phyloP scores from a whole-genome alignment of 345 rosid genomes.

The Ailanthus altissimus region DNA sequence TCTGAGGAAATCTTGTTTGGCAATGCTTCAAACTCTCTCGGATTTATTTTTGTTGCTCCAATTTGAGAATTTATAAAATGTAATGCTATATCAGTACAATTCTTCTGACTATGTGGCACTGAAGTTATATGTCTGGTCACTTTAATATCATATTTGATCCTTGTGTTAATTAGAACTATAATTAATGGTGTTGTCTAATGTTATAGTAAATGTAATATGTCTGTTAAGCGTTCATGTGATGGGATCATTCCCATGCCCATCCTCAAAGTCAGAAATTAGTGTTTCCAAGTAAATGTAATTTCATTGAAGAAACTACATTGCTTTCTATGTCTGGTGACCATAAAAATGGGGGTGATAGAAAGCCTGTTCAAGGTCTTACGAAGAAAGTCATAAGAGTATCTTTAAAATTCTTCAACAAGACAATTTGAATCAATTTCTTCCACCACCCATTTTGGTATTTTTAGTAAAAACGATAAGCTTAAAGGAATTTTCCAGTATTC shows the following conservation, averaged over 20 bases:
- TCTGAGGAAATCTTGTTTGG: not conserved
- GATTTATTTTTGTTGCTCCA: not conserved
- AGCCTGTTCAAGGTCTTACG: not conserved
- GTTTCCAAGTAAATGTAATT: not conserved
- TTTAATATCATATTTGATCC: not conserved
- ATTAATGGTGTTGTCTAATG: not conserved
- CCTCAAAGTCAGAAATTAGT: not conserved
- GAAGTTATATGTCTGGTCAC: not conserved
- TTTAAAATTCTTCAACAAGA: not conserved
- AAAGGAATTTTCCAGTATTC: not conserved
- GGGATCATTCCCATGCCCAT: conserved; percentile 3
- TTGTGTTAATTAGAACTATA: not conserved
- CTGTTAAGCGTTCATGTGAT: not conserved
- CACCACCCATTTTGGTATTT: not conserved
- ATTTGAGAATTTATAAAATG: not conserved
- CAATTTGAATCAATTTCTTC: conserved; percentile 3
- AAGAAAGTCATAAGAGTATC: not conserved
- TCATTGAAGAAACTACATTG: not conserved
- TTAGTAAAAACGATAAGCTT: not conserved
- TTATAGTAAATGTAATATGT: not conserved
- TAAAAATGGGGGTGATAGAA: not conserved
- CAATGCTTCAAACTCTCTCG: not conserved
- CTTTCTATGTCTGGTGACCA: not conserved
- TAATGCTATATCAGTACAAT: not conserved
- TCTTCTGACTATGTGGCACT: not conserved